A percentile compares a stretch with the other conserved stretches of the same genome.
phyloP scores from a whole-genome alignment of 805 yeast genomes.

The Clavispora phyllophila region DNA sequence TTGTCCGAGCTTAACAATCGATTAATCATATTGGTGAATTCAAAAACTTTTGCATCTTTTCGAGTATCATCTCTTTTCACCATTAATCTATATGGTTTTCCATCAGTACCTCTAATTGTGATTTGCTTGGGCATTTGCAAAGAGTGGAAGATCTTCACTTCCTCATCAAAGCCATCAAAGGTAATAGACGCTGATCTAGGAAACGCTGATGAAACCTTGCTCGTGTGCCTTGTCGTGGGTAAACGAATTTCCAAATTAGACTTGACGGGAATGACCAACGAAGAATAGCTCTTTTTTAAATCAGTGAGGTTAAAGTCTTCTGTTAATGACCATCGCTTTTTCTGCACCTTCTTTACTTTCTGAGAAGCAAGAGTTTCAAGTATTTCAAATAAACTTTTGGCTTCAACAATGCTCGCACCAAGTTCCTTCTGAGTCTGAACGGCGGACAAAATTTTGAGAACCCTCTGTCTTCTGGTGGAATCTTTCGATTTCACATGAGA shows the following conservation, averaged over 20 bases:
- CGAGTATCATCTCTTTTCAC: slow-evolving; percentile 90
- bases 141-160: slow-evolving; percentile 69
- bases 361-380: slow-evolving; percentile 40
- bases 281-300: slow-evolving; percentile 24
- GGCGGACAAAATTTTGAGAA: slow-evolving; percentile 18
- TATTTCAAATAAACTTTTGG: slow-evolving; percentile 35
- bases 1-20: slow-evolving; percentile 59
- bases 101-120: slow-evolving; percentile 73
- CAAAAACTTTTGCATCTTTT: slow-evolving; percentile 92
- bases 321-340: slow-evolving; percentile 30
- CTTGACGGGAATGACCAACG: slow-evolving; percentile 70
- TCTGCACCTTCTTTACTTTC: slow-evolving; percentile 31
- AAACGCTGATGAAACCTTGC: slow-evolving; percentile 42
- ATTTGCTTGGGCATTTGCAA: slow-evolving; percentile 84
- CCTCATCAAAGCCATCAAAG: slow-evolving; percentile 58
- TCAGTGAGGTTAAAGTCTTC: slow-evolving; percentile 37
- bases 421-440: slow-evolving; percentile 12
- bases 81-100: slow-evolving; percentile 64
- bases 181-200: slow-evolving; percentile 41
- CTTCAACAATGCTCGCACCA: slow-evolving; percentile 17
- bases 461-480: slow-evolving; percentile 22
- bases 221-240: slow-evolving; percentile 43
- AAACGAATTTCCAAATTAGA: slow-evolving; percentile 63
- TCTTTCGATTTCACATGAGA: slow-evolving; percentile 62
- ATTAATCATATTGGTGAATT: slow-evolving; percentile 83